A percentile compares a stretch with the other conserved stretches of the same genome.
phyloP scores from a whole-genome alignment of 1,139 yeast genomes.

The Suhomyces atakaporum region DNA sequence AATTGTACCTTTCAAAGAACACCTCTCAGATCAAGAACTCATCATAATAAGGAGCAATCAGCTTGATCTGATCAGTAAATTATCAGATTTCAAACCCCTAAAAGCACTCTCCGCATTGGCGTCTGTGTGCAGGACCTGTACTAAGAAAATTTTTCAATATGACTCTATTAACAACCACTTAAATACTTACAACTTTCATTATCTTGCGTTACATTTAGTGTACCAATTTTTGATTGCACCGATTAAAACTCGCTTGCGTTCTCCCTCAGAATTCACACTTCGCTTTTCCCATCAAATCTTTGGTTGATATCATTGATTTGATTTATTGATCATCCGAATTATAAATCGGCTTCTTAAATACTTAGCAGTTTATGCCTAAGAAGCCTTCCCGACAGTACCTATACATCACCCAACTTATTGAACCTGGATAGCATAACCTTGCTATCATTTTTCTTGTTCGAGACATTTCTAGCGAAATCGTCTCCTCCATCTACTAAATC shows the following conservation, averaged over 20 bases:
- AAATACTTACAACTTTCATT: too few relatives aligned
- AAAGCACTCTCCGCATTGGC: too few relatives aligned
- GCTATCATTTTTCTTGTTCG: slow-evolving; percentile 2
- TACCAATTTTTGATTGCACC: background rate
- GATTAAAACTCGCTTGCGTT: background rate
- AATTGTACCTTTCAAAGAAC: background rate
- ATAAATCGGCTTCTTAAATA: slow-evolving; percentile 2
- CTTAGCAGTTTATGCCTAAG: slow-evolving; percentile 43
- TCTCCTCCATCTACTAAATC: slow-evolving; percentile 3
- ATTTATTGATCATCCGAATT: background rate
- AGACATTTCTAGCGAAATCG: slow-evolving; percentile 13
- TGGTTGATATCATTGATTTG: slow-evolving; percentile 3
- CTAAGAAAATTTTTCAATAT: slow-evolving; percentile 7
- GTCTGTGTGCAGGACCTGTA: slow-evolving; percentile 2
- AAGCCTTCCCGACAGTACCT: slow-evolving; percentile 45
- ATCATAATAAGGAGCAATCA: too few relatives aligned
- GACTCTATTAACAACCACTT: too few relatives aligned
- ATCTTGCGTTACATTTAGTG: too few relatives aligned
- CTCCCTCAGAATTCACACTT: background rate
- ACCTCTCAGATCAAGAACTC: too few relatives aligned
- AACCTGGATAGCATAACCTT: slow-evolving; percentile 45
- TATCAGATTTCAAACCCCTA: too few relatives aligned
- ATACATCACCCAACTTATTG: slow-evolving; percentile 33
- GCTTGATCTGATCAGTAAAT: too few relatives aligned
- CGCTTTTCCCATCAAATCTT: background rate